Evolutionary conservation across 2,329 filamentous ascomycete species (phyloP).

Genomic region (Cladosporium cucumerinum): DNA sequence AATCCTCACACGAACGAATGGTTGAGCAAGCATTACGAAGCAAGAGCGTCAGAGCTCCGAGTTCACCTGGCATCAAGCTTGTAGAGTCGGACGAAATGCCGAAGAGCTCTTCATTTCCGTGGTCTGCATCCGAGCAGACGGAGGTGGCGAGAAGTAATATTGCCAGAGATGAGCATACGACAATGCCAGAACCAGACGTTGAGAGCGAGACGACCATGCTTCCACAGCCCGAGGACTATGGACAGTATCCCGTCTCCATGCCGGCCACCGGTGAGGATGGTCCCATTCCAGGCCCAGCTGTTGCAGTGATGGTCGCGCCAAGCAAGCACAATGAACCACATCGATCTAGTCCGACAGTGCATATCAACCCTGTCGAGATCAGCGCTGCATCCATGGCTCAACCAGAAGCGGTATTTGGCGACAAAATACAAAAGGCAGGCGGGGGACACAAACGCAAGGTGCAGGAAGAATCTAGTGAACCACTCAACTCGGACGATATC

Average conservation of each 20-base stretch:
- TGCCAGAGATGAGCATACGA: neutral
- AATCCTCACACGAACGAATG: conserved; percentile 40
- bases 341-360: neutral
- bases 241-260: neutral
- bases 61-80: conserved; percentile 6
- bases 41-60: conserved; percentile 17
- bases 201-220: neutral
- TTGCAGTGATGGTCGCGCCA: neutral
- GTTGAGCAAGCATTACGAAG: conserved; percentile 34
- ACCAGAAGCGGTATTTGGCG: neutral
- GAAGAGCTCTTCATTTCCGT: conserved; percentile 28
- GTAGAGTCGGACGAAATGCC: conserved; percentile 7
- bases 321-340: neutral
- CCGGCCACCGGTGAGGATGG: neutral
- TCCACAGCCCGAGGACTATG: neutral
- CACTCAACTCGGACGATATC: conserved; percentile 31
- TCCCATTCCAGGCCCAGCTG: neutral
- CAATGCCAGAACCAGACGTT: neutral
- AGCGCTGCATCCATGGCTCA: neutral
- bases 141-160: neutral
- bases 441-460: conserved; percentile 25
- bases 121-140: conserved; percentile 24
- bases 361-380: neutral
- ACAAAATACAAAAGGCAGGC: neutral
- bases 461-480: conserved; percentile 22